Evolutionary conservation across 2,329 filamentous ascomycete genomes (phyloP), one percentile per base, ranked within the genome.

Genomic region (Penicillium oxalicum): DNA sequence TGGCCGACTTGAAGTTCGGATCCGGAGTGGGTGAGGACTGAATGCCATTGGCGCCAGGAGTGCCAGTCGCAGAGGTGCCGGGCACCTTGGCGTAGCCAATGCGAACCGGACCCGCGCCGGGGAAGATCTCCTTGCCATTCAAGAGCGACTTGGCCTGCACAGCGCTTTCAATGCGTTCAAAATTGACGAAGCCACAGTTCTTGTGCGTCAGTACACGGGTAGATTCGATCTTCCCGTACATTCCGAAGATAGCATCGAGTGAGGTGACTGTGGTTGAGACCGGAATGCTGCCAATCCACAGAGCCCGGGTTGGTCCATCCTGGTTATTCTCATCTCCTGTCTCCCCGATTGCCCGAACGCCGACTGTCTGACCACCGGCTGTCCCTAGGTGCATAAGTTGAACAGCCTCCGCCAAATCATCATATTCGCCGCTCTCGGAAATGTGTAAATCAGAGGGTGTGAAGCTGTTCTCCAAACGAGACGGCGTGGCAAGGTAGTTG

Each of bases 111-210:
- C 93, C 93, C 49, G 91, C 91, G 47, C 93, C 93, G 7, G 93
- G 93, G 75, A 98, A 98, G 52, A 98, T 96, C 69, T 98, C 93
- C 70, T 95, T 96, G 61, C 90, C 90, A 62, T 97, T 97, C 71
- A 95, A 84, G 64, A 84, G 80, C 11, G 83, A 83, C 68, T 91
- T 94, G 12, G 93, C 93, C 51, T 88, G 84, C 35, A 96, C 84
- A 48, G 93, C 93, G 65, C 89, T 95, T 56, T 97, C 91, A 28
- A 93, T 74, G 50, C 82, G 85, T 70, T 97, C 90, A 63, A 95
- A 98, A 70, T 98, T 98, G 65, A 98, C 91, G 61, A 98, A 98
- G 3, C 91, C 93, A 66, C 93, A 98, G 71, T 95, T 97, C 78
- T 98, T 98, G 76, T 98, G 90, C 0, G 93, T 97, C 53, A 98